These are phyloP conservation scores for Agapanthus africanus DNA, from an alignment of 106 monocot species.

Conservation along the genomic window DNA sequence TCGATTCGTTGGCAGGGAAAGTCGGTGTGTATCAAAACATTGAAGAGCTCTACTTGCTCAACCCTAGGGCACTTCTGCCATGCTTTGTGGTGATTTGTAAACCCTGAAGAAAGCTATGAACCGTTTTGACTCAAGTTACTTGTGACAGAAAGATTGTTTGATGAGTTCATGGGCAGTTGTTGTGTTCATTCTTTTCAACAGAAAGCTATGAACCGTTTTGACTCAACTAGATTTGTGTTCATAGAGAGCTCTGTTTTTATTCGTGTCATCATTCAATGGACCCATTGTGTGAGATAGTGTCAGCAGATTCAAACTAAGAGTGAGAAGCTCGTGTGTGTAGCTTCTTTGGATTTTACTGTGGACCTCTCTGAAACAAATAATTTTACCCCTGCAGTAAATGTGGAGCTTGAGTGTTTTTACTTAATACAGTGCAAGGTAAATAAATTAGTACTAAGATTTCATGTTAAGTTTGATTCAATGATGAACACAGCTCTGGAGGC, in stretches of 20 bases:
- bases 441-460: background rate
- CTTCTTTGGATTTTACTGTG: background rate
- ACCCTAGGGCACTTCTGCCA: conserved; percentile 61
- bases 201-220: background rate
- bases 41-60: conserved; percentile 81
- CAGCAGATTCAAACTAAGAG: conserved; percentile 2
- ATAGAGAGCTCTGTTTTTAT: background rate
- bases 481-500: too few relatives aligned
- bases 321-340: background rate
- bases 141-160: too few relatives aligned
- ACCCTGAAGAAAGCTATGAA: conserved; percentile 22
- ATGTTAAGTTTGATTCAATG: too few relatives aligned
- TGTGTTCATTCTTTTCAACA: too few relatives aligned
- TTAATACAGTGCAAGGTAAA: background rate
- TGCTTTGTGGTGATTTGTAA: conserved; percentile 85
- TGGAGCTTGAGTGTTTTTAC: too few relatives aligned
- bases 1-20: conserved; percentile 78
- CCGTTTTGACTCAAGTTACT: too few relatives aligned
- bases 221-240: background rate
- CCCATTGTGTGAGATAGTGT: background rate
- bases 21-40: conserved; percentile 73
- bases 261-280: background rate
- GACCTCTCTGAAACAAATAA: background rate
- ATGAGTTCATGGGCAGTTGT: too few relatives aligned
- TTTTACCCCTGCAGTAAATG: background rate